Base-by-base conservation (phyloP, 345 rosid genomes). In the Camelina hispida region DNA sequence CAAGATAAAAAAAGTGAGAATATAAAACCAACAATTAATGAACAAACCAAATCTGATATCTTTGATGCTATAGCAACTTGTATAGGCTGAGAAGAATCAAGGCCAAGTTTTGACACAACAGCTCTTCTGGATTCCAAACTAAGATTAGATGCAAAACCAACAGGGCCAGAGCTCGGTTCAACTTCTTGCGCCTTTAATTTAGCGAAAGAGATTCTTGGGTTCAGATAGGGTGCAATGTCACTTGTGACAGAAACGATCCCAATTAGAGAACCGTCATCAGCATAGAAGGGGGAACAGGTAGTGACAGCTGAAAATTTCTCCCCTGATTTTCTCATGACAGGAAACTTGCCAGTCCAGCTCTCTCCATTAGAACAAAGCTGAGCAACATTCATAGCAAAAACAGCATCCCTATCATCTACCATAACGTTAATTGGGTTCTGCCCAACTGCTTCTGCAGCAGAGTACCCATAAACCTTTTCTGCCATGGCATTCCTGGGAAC, bases 331-430 rank as follows among this genome's bases (percentile, higher is more conserved):
- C 77, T 92, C 88, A 78, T 95, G 22, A 88, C 85, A 0, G 97
- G 97, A 81, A 91, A 86, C 82, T 87, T 87, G n/a, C 99, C 99
- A 0, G 91, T 85, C 97, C 97, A 95, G 62, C 82, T 84, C 85
- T 90, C 96, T 54, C 99, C 99, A 79, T 35, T 62, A 3, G 44
- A 75, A 22, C 88, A 85, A 13, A 88, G 85, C 6, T 74, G 71
- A 56, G 88, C 77, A 32, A 95, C 85, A 56, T 71, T 73, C 52
- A 82, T 79, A 0, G 87, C 99, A 35, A 88, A 61, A 0, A 54
- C 68, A 72, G 62, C 77, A 81, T 95, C 93, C 62, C 69, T 80
- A 52, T 86, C 80, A 80, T 89, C 97, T n/a, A 80, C 69, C 58
- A 95, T 82, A 68, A 95, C 81, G 74, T 87, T 86, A 77, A 92